Evolutionary conservation across 805 yeast species (phyloP), one percentile per base, ranked within the genome.

Genomic region (Candida endomychidarum): DNA sequence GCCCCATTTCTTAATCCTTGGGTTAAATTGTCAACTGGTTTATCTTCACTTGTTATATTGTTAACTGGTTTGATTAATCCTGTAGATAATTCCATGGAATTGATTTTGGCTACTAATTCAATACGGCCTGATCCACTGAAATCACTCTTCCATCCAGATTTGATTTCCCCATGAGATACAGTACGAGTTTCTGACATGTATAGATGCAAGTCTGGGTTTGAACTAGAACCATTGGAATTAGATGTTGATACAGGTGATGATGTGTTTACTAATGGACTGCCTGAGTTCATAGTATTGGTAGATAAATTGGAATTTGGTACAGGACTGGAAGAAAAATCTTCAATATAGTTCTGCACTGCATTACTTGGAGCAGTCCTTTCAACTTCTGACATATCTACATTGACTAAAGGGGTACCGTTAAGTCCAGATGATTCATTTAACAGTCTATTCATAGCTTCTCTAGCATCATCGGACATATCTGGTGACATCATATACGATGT

Each of bases 131-230:
- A 72, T 29, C 80, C 83, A 5, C 80, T 63, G 57, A 83, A 90
- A 61, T 93, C 99, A 1, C 93, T 80, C 59, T 93, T 93, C 99
- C 99, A 93, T 3, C 99, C 99, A 21, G 77, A 72, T 56, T 85
- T 86, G 55, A 88, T 62, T 45, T 86, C 96, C 8, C 96, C 96
- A 40, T 80, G 75, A 9, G 83, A 76, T 7, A 93, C 67, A 4
- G 86, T 77, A 21, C 90, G 73, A 6, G 76, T 74, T 53, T 90
- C 96, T 58, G 89, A 95, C 9, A 80, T 60, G 50, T 75, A 83
- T 10, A 85, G 43, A 35, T 51, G 56, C 27, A 47, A 38, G 4
- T 52, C 57, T 26, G 53, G 46, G 51, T 46, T 52, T 53, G 45
- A 38, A 32, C n/a, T 52, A 6, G 41, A 27, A 19, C 12, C 26